A percentile compares a stretch with the other conserved stretches of the same genome.
Conservation (phyloP, 2,329 filamentous ascomycete genomes). For the Lecanicillium sp. region DNA sequence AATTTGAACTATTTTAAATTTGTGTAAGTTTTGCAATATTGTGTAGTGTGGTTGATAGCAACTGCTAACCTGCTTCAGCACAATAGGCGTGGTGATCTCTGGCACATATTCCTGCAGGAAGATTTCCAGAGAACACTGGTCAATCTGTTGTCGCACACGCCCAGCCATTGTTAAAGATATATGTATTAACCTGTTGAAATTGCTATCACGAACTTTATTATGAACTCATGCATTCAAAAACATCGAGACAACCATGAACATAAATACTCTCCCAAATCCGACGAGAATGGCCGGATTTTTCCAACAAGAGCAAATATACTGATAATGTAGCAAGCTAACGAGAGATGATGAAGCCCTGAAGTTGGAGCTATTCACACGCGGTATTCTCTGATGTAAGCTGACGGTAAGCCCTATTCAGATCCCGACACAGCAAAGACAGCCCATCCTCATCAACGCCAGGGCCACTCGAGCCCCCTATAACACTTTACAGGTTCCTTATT, state of each 20-base stretch:
- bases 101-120: slow-evolving; percentile 6
- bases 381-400: slow-evolving; percentile 9
- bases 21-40: neutral
- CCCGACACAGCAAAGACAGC: neutral
- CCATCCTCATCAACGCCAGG: neutral
- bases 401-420: slow-evolving; percentile 7
- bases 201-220: neutral
- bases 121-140: slow-evolving; percentile 2
- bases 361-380: neutral
- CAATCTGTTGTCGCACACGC: slow-evolving; percentile 12
- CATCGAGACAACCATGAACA: neutral
- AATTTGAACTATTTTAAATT: slow-evolving; percentile 1
- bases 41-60: neutral
- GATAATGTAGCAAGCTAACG: neutral
- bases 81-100: slow-evolving; percentile 7
- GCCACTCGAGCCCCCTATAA: neutral
- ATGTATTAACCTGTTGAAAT: neutral
- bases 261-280: neutral
- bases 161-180: slow-evolving; percentile 8
- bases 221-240: neutral
- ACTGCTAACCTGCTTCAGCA: slow-evolving; percentile 8
- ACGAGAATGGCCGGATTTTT: neutral
- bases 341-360: neutral
- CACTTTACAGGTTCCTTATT: neutral
- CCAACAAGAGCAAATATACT: neutral